A percentile compares a stretch with the other conserved stretches of the same genome.
Evolutionary conservation across 1,139 yeast species (phyloP).

Genomic region (Lodderomyces parapsilosis): DNA sequence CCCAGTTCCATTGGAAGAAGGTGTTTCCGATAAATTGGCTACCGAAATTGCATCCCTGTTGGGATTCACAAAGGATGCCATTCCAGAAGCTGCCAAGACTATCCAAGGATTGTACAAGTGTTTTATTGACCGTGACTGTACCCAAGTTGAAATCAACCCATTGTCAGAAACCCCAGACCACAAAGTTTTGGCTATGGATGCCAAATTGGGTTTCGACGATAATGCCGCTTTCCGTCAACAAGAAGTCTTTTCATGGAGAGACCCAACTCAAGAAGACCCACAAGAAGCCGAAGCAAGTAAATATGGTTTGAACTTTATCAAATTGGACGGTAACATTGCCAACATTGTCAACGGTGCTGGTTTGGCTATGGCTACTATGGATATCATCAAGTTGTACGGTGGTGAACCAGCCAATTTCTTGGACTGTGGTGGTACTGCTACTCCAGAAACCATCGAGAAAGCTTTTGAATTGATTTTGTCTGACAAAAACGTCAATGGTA

Average conservation of each 20-base stretch:
- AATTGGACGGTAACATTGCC: conserved; percentile 97
- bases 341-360: conserved; percentile 99
- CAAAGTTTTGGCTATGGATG: conserved; percentile 97
- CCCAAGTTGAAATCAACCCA: conserved; percentile 98
- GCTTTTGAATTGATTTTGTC: conserved; percentile 93
- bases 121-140: conserved; percentile 88
- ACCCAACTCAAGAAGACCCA: conserved; percentile 95
- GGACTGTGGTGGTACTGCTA: conserved; percentile 99
- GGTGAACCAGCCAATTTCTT: conserved; percentile 99
- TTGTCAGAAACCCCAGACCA: conserved; percentile 89
- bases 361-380: conserved; percentile 99
- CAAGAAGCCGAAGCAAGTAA: conserved; percentile 92
- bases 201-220: conserved; percentile 97
- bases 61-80: conserved; percentile 79
- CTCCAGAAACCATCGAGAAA: conserved; percentile 95
- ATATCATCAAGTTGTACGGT: conserved; percentile 95
- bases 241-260: conserved; percentile 96
- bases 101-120: conserved; percentile 85
- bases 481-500: conserved; percentile 89
- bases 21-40: conserved; percentile 81
- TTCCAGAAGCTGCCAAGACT: conserved; percentile 84
- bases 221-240: conserved; percentile 93
- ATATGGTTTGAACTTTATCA: conserved; percentile 91
- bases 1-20: conserved; percentile 72
- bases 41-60: conserved; percentile 71